Evolutionary conservation across 768 basidiomycete genomes (phyloP), one percentile per base, ranked within the genome.

Genomic region (Podaxis rugospora): DNA sequence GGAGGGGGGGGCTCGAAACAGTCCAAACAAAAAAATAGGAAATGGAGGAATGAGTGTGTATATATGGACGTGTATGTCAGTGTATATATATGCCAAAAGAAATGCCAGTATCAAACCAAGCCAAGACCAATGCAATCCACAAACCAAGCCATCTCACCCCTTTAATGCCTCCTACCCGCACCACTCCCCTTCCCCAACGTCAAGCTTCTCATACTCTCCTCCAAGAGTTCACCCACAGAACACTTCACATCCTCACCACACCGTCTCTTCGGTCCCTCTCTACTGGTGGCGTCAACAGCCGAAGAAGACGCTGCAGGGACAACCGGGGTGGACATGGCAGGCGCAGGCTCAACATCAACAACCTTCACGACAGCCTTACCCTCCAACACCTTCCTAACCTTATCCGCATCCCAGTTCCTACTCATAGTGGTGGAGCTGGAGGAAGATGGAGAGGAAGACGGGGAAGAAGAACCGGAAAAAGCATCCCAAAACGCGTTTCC

Each of bases 401-500:
- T 94, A 58, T 93, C 90, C 62, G 85, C 80, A 69, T 93, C 90
- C 71, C 73, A 71, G 27, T 73, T 76, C 44, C 68, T 57, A 40
- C 62, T 28, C 1, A 46, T 32, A 35, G 69, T 39, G 1, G 66
- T 10, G 28, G 72, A 62, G 3, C 69, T 58, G 16, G 74, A 68
- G 2, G 71, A 46, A 9, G 71, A 66, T 2, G 71, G 47, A 1
- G 67, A 39, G 35, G 74, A 69, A 11, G 71, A 61, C n/a, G 71
- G 61, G 3, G 68, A 53, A 35, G 74, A 70, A 16, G 71, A 61
- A 0, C 86, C 87, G n/a, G 87, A 80, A 73, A 95, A 95, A 14
- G 93, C 93, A 64, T 93, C 92, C 89, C 92, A 91, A 75, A 95
- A 94, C 47, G 92, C 90, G 21, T 76, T 71, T 4, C 89, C 87